Conservation (phyloP, 352 stramenopile species). For the Phytophthora brassicae region DNA sequence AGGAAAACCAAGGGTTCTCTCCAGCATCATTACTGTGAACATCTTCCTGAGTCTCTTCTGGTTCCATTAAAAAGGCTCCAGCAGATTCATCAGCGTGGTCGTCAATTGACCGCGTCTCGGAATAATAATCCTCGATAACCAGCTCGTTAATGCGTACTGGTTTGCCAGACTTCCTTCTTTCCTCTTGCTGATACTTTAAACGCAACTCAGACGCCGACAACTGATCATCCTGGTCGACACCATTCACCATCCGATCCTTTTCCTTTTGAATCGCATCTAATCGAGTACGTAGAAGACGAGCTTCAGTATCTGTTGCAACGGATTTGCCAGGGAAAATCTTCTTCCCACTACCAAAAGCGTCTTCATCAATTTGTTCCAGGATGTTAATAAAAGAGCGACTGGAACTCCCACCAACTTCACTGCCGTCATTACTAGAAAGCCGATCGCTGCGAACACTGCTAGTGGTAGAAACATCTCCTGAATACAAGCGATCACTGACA, state of each 20-base stretch:
- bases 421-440: constrained; percentile 18
- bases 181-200: constrained; percentile 46
- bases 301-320: constrained; percentile 79
- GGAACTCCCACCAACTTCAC: constrained; percentile 4
- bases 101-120: constrained; percentile 30
- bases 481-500: neutral
- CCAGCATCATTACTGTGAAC: neutral
- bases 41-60: constrained; percentile 19
- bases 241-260: constrained; percentile 62
- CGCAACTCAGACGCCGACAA: constrained; percentile 58
- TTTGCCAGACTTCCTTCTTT: constrained; percentile 39
- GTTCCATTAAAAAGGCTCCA: constrained; percentile 63
- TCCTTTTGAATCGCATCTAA: constrained; percentile 79
- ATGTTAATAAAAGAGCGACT: constrained; percentile 45
- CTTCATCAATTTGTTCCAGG: constrained; percentile 77
- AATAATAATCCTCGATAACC: constrained; percentile 88
- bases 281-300: constrained; percentile 71
- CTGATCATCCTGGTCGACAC: constrained; percentile 47
- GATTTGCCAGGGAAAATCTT: constrained; percentile 66
- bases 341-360: constrained; percentile 68
- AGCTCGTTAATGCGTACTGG: constrained; percentile 79
- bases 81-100: constrained; percentile 26
- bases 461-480: constrained; percentile 26
- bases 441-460: constrained; percentile 33
- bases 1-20: constrained; percentile 73